Conservation (phyloP, 306 rosid genomes). For the Datisca glomerata region DNA sequence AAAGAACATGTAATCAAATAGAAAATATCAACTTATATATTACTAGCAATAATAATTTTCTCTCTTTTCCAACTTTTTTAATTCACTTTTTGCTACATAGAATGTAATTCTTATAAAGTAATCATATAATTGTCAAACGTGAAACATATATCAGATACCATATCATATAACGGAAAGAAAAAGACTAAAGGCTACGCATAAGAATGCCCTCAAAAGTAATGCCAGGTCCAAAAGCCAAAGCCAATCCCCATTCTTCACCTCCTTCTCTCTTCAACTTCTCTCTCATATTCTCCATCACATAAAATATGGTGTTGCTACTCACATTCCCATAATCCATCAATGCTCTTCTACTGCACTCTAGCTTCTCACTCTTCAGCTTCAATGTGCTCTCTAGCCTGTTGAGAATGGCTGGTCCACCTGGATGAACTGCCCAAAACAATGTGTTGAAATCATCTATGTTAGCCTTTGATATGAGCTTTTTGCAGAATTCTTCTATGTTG, state of each 20-base stretch:
- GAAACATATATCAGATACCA: too few relatives aligned
- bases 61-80: too few relatives aligned
- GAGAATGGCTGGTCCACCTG: conserved; percentile 87
- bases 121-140: too few relatives aligned
- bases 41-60: too few relatives aligned
- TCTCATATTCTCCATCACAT: conserved; percentile 81
- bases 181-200: conserved; percentile 58
- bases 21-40: too few relatives aligned
- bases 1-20: too few relatives aligned
- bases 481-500: conserved; percentile 82
- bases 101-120: too few relatives aligned
- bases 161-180: too few relatives aligned
- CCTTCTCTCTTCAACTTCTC: conserved; percentile 40
- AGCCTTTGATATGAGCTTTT: conserved; percentile 39
- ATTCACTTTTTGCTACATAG: too few relatives aligned
- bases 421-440: conserved; percentile 94
- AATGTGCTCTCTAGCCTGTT: conserved; percentile 53
- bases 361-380: conserved; percentile 41
- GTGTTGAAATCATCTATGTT: conserved; percentile 43
- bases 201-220: conserved; percentile 96
- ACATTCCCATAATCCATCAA: conserved; percentile 84
- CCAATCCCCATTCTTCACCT: conserved; percentile 86
- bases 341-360: conserved; percentile 72
- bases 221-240: conserved; percentile 93
- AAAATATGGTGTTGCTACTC: conserved; percentile 87